These are phyloP conservation scores for Candida peoriensis DNA, from an alignment of 805 yeast species.

Conservation along the genomic window DNA sequence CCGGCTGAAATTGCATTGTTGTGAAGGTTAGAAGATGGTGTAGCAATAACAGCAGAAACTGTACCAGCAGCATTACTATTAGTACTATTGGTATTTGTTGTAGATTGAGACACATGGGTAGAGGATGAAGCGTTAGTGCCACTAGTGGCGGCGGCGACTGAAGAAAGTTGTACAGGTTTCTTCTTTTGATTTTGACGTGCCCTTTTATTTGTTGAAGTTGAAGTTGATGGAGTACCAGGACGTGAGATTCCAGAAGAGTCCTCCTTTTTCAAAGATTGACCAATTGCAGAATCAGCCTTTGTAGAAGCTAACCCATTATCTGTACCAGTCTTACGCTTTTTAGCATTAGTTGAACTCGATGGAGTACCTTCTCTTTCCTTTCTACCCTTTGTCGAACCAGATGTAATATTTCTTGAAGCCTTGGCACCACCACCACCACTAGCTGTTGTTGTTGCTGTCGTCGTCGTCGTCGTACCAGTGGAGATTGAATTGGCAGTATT, in stretches of 20 bases:
- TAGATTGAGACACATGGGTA: background rate
- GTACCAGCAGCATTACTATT: constrained; percentile 1
- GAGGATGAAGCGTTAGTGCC: constrained; percentile 1
- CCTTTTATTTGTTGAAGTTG: constrained; percentile 10
- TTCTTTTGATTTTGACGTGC: constrained; percentile 7
- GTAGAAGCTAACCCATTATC: constrained; percentile 5
- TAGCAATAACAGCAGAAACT: too few species aligned
- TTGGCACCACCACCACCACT: constrained; percentile 11
- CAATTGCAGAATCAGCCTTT: constrained; percentile 4
- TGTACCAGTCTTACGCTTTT: constrained; percentile 21
- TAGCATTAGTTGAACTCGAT: constrained; percentile 17
- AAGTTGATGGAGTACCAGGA: constrained; percentile 6
- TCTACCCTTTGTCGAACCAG: constrained; percentile 13
- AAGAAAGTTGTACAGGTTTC: constrained; percentile 5
- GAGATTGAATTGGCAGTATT: too few species aligned
- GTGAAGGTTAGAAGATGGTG: too few species aligned
- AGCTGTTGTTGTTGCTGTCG: constrained; percentile 5
- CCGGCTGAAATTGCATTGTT: too few species aligned
- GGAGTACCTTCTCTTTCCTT: constrained; percentile 21
- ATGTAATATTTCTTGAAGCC: constrained; percentile 1
- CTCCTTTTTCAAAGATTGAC: constrained; percentile 4
- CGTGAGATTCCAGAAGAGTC: constrained; percentile 1
- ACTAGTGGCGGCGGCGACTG: background rate
- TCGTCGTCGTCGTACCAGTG: too few species aligned
- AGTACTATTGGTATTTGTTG: too few species aligned